These are phyloP conservation scores for Arthrobotrys sinensis DNA, from an alignment of 2,329 filamentous ascomycete genomes.

Conservation along the genomic window DNA sequence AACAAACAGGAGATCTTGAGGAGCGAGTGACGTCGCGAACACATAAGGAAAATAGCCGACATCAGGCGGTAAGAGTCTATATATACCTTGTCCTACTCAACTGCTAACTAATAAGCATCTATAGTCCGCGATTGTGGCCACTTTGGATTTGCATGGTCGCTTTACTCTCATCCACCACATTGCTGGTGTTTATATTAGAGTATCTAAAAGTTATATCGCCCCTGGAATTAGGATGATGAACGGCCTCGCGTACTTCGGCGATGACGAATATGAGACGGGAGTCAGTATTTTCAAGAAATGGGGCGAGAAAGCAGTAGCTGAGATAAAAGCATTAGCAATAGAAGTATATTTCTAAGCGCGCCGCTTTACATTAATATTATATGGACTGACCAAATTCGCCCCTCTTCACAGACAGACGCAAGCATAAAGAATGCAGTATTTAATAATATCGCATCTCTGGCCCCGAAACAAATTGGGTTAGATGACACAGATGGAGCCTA, in stretches of 20 bases:
- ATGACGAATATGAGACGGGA: not conserved
- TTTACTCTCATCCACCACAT: conserved; percentile 35
- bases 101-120: not conserved
- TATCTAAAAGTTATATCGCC: conserved; percentile 35
- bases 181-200: conserved; percentile 37
- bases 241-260: not conserved
- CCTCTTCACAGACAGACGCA: not conserved
- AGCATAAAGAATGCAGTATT: not conserved
- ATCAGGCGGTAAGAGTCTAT: not conserved
- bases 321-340: conserved; percentile 5
- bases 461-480: conserved; percentile 5
- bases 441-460: not conserved
- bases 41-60: not conserved
- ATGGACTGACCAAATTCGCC: not conserved
- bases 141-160: conserved; percentile 22
- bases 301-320: conserved; percentile 16
- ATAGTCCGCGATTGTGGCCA: not conserved
- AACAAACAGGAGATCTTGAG: not conserved
- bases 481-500: no score
- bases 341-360: not conserved
- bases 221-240: conserved; percentile 44
- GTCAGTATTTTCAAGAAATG: not conserved
- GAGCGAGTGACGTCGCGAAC: not conserved
- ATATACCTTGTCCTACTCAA: not conserved
- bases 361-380: not conserved